Evolutionary conservation across 805 yeast genomes (phyloP).

Genomic region (Hyphopichia homilentoma): DNA sequence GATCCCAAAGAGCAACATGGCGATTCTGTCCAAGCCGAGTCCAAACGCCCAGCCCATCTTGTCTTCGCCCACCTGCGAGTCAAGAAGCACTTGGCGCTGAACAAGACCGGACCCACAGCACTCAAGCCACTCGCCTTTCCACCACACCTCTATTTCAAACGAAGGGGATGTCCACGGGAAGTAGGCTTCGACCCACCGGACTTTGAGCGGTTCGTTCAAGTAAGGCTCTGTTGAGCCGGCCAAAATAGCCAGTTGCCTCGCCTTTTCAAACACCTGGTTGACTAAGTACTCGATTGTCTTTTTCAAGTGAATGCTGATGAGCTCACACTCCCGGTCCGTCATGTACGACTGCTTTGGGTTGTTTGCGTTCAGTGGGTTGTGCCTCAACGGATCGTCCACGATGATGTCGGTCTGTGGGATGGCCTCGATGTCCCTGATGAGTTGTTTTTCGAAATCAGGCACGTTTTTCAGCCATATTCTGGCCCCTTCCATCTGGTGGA

Average conservation of each 20-base stretch:
- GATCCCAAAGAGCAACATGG: constrained; percentile 91
- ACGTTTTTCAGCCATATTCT: constrained; percentile 67
- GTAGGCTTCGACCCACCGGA: constrained; percentile 92
- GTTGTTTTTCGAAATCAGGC: constrained; percentile 37
- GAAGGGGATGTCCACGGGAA: constrained; percentile 99
- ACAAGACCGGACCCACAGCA: constrained; percentile 96
- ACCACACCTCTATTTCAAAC: constrained; percentile 98
- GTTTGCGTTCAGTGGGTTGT: constrained; percentile 45
- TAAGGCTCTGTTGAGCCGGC: constrained; percentile 59
- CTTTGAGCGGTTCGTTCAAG: constrained; percentile 69
- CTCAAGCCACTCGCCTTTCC: constrained; percentile 98
- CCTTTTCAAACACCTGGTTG: constrained; percentile 74
- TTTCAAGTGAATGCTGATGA: constrained; percentile 75
- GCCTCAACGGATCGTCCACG: constrained; percentile 66
- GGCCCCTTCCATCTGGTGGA: constrained; percentile 98
- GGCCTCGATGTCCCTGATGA: constrained; percentile 50
- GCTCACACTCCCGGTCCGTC: constrained; percentile 62
- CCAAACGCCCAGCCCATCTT: constrained; percentile 98
- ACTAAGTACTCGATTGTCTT: constrained; percentile 82
- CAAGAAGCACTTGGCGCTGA: constrained; percentile 67
- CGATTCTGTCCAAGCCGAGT: constrained; percentile 88
- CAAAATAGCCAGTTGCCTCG: constrained; percentile 55
- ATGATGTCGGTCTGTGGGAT: constrained; percentile 67
- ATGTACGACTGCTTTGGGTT: constrained; percentile 84
- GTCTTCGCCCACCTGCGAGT: constrained; percentile 58